phyloP scores from a whole-genome alignment of 345 rosid genomes.

The Mangifera indica region DNA sequence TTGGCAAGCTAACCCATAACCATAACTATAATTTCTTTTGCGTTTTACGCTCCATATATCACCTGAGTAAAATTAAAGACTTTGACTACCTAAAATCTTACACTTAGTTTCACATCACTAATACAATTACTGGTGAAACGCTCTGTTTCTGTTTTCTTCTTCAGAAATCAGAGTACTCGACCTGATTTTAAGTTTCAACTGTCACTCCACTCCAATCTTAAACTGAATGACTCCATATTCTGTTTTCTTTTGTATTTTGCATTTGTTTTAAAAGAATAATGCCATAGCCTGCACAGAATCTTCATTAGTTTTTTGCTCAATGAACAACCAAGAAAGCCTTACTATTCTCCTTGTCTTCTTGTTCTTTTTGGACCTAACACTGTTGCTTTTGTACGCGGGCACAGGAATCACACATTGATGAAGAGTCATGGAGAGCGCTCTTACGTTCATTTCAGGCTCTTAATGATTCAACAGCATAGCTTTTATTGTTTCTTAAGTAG shows the following conservation, averaged over 20 bases:
- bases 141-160: no score
- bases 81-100: no score
- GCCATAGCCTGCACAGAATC: not conserved
- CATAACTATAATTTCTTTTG: not conserved
- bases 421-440: slow-evolving; percentile 8
- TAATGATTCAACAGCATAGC: not conserved
- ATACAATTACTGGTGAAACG: no score
- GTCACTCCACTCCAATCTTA: not conserved
- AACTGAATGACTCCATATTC: not conserved
- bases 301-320: not conserved
- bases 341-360: not conserved
- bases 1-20: slow-evolving; percentile 15
- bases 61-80: no score
- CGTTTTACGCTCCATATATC: not conserved
- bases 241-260: not conserved
- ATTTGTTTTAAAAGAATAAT: not conserved
- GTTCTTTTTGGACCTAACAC: not conserved
- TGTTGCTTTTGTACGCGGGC: not conserved
- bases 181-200: slow-evolving; percentile 2
- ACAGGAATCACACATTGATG: not conserved
- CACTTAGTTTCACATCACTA: no score
- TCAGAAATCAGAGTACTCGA: no score
- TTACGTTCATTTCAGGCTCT: not conserved
- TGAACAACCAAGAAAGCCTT: not conserved
- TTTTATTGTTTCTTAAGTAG: not conserved